These are phyloP conservation scores for Boletus subcaerulescens DNA, from an alignment of 768 basidiomycete genomes.

Conservation along the genomic window DNA sequence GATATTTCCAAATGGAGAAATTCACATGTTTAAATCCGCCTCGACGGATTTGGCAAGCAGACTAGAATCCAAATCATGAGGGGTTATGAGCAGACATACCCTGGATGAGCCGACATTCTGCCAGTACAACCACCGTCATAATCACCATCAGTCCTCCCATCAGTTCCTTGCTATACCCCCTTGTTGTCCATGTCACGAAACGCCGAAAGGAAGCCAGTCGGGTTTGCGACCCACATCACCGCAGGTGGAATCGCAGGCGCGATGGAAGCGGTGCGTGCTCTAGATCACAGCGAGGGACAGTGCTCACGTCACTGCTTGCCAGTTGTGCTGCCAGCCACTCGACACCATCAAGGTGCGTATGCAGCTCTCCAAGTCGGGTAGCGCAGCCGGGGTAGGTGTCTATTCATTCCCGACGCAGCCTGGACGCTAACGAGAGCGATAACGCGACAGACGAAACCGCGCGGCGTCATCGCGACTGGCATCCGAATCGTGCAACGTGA, in stretches of 20 bases:
- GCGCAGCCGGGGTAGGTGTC: slow-evolving; percentile 73
- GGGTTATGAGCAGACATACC: not conserved
- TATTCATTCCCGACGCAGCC: not conserved
- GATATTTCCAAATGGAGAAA: slow-evolving; percentile 9
- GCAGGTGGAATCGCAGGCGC: slow-evolving; percentile 94
- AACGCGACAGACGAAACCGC: slow-evolving; percentile 72
- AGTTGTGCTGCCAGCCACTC: slow-evolving; percentile 87
- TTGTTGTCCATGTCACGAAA: slow-evolving; percentile 46
- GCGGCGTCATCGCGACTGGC: slow-evolving; percentile 92
- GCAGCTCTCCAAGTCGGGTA: slow-evolving; percentile 88
- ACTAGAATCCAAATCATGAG: slow-evolving; percentile 17
- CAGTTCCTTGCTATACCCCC: not conserved
- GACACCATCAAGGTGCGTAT: slow-evolving; percentile 99
- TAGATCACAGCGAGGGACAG: not conserved
- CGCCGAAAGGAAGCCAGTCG: slow-evolving; percentile 70
- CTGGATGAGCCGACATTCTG: not conserved
- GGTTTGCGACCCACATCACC: slow-evolving; percentile 85
- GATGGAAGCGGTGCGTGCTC: slow-evolving; percentile 75
- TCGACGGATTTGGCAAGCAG: slow-evolving; percentile 3
- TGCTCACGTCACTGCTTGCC: slow-evolving; percentile 3
- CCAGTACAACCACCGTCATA: not conserved
- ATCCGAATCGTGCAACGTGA: slow-evolving; percentile 84
- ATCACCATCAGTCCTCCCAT: not conserved
- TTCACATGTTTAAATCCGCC: slow-evolving; percentile 33
- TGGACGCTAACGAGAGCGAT: not conserved